phyloP scores from a whole-genome alignment of 371 early-diverging fungal species.

The Circinella umbellata region DNA sequence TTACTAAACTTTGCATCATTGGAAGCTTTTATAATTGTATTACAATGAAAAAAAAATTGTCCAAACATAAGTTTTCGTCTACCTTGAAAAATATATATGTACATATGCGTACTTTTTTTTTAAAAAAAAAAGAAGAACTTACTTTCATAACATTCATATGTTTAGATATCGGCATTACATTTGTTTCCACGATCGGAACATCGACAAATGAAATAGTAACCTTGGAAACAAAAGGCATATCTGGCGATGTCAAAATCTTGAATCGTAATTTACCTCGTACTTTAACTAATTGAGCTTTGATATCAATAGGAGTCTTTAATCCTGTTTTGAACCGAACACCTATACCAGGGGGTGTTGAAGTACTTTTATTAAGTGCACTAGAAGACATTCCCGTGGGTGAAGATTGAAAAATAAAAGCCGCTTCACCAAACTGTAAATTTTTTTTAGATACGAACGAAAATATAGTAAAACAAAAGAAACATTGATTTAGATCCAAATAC shows the following conservation, averaged over 20 bases:
- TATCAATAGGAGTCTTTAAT: slow-evolving; percentile 34
- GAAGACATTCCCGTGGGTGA: slow-evolving; percentile 15
- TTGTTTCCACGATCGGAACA: slow-evolving; percentile 35
- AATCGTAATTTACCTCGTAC: slow-evolving; percentile 36
- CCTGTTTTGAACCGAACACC: slow-evolving; percentile 41
- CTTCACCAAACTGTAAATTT: slow-evolving; percentile 33
- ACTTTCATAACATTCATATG: slow-evolving; percentile 42
- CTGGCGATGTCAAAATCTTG: slow-evolving; percentile 36
- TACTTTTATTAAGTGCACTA: not conserved
- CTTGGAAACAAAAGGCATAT: slow-evolving; percentile 39
- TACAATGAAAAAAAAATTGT: not conserved
- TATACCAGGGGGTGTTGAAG: slow-evolving; percentile 32
- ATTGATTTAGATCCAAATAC: no score
- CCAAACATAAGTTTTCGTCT: no score
- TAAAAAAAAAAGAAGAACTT: not conserved
- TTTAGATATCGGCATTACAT: slow-evolving; percentile 41
- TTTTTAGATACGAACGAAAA: no score
- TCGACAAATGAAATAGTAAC: slow-evolving; percentile 37
- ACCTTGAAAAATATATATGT: no score
- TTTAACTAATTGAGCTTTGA: slow-evolving; percentile 35
- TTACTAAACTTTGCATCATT: slow-evolving; percentile 32
- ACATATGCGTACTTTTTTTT: no score
- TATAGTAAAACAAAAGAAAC: no score
- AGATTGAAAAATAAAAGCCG: slow-evolving; percentile 31
- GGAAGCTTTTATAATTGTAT: slow-evolving; percentile 27